Conservation (phyloP, 2,329 filamentous ascomycete genomes). For the Rutstroemia sp. region DNA sequence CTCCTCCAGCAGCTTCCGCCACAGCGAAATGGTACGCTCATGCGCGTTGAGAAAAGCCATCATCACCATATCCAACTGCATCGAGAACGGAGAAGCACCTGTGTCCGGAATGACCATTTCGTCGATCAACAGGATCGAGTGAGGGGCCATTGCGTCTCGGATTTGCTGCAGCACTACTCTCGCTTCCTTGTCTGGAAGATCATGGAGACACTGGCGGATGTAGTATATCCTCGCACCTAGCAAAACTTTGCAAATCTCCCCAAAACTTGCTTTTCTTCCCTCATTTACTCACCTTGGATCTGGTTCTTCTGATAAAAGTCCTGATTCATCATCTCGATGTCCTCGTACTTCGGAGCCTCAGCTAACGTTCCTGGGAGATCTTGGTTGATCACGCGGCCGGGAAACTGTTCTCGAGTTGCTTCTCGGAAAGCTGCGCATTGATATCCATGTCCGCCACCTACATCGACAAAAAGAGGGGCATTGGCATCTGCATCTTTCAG, state of each 20-base stretch:
- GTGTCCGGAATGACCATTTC: constrained; percentile 30
- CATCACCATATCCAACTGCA: constrained; percentile 32
- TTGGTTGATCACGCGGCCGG: constrained; percentile 34
- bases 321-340: constrained; percentile 25
- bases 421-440: constrained; percentile 22
- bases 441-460: constrained; percentile 35
- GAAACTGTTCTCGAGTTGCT: constrained; percentile 27
- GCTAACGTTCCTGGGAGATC: constrained; percentile 31
- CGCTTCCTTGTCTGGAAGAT: constrained; percentile 26
- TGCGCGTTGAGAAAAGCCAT: constrained; percentile 23
- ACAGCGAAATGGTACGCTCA: constrained; percentile 9
- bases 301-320: constrained; percentile 27
- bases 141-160: constrained; percentile 17
- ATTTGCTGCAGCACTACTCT: constrained; percentile 21
- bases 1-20: constrained; percentile 3
- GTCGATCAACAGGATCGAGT: constrained; percentile 23
- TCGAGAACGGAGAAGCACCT: constrained; percentile 26
- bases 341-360: constrained; percentile 17
- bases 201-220: constrained; percentile 29
- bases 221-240: constrained; percentile 20
- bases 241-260: neutral
- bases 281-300: constrained; percentile 14
- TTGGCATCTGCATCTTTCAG: neutral
- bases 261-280: neutral
- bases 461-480: constrained; percentile 31